phyloP scores from a whole-genome alignment of 2,329 filamentous ascomycete species.

The Neonectria magnoliae region DNA sequence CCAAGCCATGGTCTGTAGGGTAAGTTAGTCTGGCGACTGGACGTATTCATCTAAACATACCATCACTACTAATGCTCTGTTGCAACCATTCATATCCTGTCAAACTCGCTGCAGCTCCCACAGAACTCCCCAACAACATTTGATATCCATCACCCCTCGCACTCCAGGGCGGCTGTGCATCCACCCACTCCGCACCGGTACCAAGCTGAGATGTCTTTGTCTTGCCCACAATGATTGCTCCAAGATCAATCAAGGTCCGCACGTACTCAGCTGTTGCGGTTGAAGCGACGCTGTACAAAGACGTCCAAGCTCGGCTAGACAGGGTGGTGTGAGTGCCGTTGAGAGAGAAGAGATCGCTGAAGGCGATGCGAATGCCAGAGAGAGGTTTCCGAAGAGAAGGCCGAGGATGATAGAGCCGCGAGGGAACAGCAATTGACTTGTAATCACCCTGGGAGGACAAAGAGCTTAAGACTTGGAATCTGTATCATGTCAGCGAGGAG shows the following conservation, averaged over 20 bases:
- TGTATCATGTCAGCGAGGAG: constrained; percentile 30
- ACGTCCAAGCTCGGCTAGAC: constrained; percentile 68
- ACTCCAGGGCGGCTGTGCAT: constrained; percentile 54
- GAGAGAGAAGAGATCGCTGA: constrained; percentile 49
- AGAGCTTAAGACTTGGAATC: constrained; percentile 45
- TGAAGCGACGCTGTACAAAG: constrained; percentile 57
- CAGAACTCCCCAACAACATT: constrained; percentile 46
- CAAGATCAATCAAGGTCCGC: constrained; percentile 66
- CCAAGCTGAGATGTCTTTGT: constrained; percentile 62
- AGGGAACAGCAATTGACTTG: constrained; percentile 51
- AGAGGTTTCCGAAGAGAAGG: constrained; percentile 47
- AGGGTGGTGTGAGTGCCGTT: constrained; percentile 64
- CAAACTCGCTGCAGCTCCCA: constrained; percentile 51
- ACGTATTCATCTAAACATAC: constrained; percentile 38
- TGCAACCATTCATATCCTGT: constrained; percentile 56
- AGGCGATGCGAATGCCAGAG: constrained; percentile 49
- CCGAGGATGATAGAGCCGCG: constrained; percentile 46
- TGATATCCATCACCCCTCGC: constrained; percentile 60
- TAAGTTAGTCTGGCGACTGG: constrained; percentile 29
- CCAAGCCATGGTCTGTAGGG: constrained; percentile 33
- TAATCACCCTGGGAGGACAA: constrained; percentile 40
- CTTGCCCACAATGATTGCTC: constrained; percentile 66
- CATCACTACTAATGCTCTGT: constrained; percentile 49
- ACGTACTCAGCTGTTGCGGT: constrained; percentile 60
- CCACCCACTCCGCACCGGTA: constrained; percentile 54